A percentile compares a stretch with the other conserved stretches of the same genome.
Conservation (phyloP, 208 protist species). For the Leptomonas seymouri region DNA sequence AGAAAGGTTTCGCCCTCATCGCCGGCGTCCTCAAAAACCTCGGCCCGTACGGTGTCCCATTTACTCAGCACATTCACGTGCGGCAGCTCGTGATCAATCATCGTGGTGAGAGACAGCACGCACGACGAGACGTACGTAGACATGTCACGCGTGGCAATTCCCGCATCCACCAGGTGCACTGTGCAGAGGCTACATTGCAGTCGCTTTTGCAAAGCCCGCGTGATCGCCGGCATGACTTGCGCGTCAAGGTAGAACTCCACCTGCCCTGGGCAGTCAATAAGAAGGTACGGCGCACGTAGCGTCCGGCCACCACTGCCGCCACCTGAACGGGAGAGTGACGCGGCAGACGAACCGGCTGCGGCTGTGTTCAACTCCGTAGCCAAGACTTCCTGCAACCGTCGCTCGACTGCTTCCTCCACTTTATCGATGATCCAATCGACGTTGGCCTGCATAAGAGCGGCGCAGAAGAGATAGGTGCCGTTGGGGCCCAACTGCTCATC, state of each 20-base stretch:
- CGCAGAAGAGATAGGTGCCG: conserved; percentile 97
- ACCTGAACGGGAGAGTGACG: not conserved
- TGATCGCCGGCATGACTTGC: conserved; percentile 85
- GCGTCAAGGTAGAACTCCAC: conserved; percentile 99
- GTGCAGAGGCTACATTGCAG: conserved; percentile 81
- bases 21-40: conserved; percentile 74
- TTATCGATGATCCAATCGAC: conserved; percentile 74
- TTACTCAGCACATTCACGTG: conserved; percentile 98
- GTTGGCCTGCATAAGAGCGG: conserved; percentile 92
- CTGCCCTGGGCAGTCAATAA: conserved; percentile 99
- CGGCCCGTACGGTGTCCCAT: conserved; percentile 89
- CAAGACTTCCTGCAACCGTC: conserved; percentile 61
- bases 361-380: conserved; percentile 17
- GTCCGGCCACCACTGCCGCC: not conserved
- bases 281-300: conserved; percentile 83
- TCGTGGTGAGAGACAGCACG: conserved; percentile 94
- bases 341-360: not conserved
- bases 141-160: conserved; percentile 94
- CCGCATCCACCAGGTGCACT: conserved; percentile 96
- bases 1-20: conserved; percentile 78
- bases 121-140: conserved; percentile 96
- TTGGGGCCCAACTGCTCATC: conserved; percentile 97
- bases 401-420: conserved; percentile 70
- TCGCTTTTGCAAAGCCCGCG: conserved; percentile 63
- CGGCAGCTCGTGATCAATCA: conserved; percentile 96